Base-by-base conservation (phyloP, 805 yeast species). In the Yamadazyma olivae region DNA sequence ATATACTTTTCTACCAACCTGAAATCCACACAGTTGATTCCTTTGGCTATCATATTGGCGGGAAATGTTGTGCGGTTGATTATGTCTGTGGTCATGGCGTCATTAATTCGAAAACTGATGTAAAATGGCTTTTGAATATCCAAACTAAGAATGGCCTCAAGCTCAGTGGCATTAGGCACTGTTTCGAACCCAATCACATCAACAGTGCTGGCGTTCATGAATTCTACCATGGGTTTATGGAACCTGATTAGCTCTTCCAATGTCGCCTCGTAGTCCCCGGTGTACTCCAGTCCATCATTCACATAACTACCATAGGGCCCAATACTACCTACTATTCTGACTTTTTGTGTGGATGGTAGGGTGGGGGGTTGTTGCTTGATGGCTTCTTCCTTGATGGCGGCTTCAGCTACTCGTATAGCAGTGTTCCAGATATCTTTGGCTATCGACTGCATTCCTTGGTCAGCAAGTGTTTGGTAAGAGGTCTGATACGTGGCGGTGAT, bases 281-380 rank as follows among this genome's bases (percentile, higher is more conserved):
- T 76, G 48, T 81, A 86, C 49, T 86, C 95, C 0, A 82, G 69
- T 0, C 89, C 88, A 43, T 77, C 69, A 19, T 82, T 77, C 24
- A 82, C 51, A 45, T 60, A 77, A 0, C 90, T 84, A 1, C 90
- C 95, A 53, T 76, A 86, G 0, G 95, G 87, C 0, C 95, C 95
- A 24, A 84, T 57, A 6, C 85, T 75, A 0, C 85, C 95, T 1
- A 75, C 76, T 4, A 80, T 66, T 13, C 17, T 3, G 2, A 30
- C 32, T 8, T n/a, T 19, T 12, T 8, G 13, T 28, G 26, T 22
- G 20, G 35, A 33, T 5, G 24, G 33, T 15, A 17, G 17, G 13
- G 27, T 48, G 1, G 63, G 62, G 2, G 28, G 32, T 10, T 33
- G 26, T n/a, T n/a, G n/a, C n/a, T n/a, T n/a, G n/a, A n/a, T n/a